Conservation (phyloP, 345 rosid species). For the Eucalyptus grandis region DNA sequence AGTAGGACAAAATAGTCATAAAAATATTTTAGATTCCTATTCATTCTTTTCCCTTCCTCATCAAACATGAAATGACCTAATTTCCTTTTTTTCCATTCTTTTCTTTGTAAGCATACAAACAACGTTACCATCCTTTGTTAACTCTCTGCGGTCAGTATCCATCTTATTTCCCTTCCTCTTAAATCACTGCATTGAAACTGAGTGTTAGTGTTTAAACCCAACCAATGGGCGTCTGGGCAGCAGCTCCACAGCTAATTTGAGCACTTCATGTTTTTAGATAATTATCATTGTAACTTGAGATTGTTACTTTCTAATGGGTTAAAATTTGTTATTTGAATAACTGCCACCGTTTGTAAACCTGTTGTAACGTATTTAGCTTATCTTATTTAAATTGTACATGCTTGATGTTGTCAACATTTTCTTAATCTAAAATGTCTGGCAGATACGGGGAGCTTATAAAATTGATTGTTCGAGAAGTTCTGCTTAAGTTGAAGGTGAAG, state of each 20-base stretch:
- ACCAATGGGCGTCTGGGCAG: not conserved
- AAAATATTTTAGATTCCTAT: not conserved
- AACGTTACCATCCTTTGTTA: too few relatives aligned
- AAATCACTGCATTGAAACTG: too few relatives aligned
- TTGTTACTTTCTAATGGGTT: not conserved
- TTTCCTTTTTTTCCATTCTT: not conserved
- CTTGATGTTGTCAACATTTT: not conserved
- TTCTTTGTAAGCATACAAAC: too few relatives aligned
- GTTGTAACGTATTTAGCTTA: too few relatives aligned
- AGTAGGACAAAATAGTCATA: not conserved
- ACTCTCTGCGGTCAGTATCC: too few relatives aligned
- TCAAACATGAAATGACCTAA: not conserved
- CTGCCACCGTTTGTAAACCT: not conserved
- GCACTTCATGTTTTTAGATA: not conserved
- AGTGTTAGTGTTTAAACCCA: not conserved
- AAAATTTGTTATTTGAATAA: too few relatives aligned
- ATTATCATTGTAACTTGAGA: not conserved
- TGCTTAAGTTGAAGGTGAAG: not conserved
- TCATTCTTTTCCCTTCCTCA: not conserved
- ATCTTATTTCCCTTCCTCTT: too few relatives aligned
- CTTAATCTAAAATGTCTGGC: not conserved
- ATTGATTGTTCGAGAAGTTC: not conserved
- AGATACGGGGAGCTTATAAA: not conserved
- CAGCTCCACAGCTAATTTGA: not conserved
- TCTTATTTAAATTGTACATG: not conserved